phyloP scores from a whole-genome alignment of 1,284 basidiomycete species.

The Albatrellus sp. region DNA sequence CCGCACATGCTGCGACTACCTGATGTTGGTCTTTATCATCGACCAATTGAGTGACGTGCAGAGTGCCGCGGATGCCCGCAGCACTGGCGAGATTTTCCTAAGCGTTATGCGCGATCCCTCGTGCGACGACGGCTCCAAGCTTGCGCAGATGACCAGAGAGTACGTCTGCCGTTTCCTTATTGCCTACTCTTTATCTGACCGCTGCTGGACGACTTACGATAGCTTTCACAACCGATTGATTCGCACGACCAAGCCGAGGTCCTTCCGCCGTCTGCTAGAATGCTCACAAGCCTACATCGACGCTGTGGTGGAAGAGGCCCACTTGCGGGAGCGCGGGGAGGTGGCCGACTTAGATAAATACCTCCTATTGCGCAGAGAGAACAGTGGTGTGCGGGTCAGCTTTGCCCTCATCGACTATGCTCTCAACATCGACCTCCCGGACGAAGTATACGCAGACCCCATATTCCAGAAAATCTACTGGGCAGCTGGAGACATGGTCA shows the following conservation, averaged over 20 bases:
- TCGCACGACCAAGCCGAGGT: slow-evolving; percentile 27
- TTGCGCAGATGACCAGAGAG: slow-evolving; percentile 25
- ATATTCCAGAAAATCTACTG: slow-evolving; percentile 22
- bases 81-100: slow-evolving; percentile 37
- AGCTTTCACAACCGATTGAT: slow-evolving; percentile 42
- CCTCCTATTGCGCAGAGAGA: slow-evolving; percentile 45
- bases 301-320: slow-evolving; percentile 42
- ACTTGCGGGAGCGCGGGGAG: slow-evolving; percentile 38
- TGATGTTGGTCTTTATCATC: slow-evolving; percentile 57
- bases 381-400: slow-evolving; percentile 41
- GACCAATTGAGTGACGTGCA: slow-evolving; percentile 63
- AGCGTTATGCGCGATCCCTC: slow-evolving; percentile 20
- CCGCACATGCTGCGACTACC: slow-evolving; percentile 50
- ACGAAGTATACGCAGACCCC: slow-evolving; percentile 22
- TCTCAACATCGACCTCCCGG: slow-evolving; percentile 26
- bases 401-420: slow-evolving; percentile 26
- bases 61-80: slow-evolving; percentile 36
- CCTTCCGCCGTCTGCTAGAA: slow-evolving; percentile 34
- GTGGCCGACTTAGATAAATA: slow-evolving; percentile 40
- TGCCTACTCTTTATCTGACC: not conserved
- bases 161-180: slow-evolving; percentile 9
- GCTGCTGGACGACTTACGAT: not conserved
- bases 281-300: slow-evolving; percentile 43
- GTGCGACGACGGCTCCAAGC: slow-evolving; percentile 22
- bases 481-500: slow-evolving; percentile 28